Percentiles rank a stretch among this genome's conserved stretches.
Conservation (phyloP, 108 stramenopile genomes). For the Asterionellopsis glacialis region DNA sequence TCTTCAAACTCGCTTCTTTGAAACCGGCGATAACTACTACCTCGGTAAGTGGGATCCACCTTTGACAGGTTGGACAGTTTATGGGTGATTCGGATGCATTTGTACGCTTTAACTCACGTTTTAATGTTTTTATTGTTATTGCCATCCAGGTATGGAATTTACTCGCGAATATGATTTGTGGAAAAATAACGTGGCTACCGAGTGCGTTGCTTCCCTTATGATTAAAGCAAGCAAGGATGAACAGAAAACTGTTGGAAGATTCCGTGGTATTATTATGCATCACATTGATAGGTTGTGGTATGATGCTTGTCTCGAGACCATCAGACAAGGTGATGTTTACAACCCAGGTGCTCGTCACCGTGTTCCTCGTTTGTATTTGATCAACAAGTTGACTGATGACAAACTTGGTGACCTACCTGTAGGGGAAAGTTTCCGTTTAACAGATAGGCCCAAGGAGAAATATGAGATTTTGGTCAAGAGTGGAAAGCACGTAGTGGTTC, state of each 20-base stretch:
- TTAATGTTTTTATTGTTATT: too few species aligned
- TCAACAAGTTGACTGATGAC: conserved; percentile 15
- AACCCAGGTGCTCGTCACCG: conserved; percentile 18
- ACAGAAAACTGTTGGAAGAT: conserved; percentile 1
- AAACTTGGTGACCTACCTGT: conserved; percentile 9
- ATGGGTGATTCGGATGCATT: not conserved
- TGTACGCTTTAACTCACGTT: too few species aligned
- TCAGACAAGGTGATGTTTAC: conserved; percentile 27
- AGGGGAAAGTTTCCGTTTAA: conserved; percentile 26
- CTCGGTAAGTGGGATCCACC: not conserved
- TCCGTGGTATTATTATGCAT: conserved; percentile 16
- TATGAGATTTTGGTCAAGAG: conserved; percentile 28
- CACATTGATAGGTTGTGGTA: conserved; percentile 39
- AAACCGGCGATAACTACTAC: conserved; percentile 33
- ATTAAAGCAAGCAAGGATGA: conserved; percentile 1
- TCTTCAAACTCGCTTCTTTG: conserved; percentile 31
- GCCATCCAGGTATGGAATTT: conserved; percentile 24
- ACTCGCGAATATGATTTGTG: conserved; percentile 32
- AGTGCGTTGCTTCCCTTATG: not conserved
- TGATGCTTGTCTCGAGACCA: conserved; percentile 26
- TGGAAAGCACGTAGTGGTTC: conserved; percentile 10
- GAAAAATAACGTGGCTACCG: conserved; percentile 12
- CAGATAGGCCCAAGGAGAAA: conserved; percentile 10
- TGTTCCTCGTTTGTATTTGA: conserved; percentile 21
- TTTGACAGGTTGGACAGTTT: not conserved